A percentile compares a stretch with the other conserved stretches of the same genome.
Evolutionary conservation across 768 basidiomycete species (phyloP).

Genomic region (Tricholoma terreum): DNA sequence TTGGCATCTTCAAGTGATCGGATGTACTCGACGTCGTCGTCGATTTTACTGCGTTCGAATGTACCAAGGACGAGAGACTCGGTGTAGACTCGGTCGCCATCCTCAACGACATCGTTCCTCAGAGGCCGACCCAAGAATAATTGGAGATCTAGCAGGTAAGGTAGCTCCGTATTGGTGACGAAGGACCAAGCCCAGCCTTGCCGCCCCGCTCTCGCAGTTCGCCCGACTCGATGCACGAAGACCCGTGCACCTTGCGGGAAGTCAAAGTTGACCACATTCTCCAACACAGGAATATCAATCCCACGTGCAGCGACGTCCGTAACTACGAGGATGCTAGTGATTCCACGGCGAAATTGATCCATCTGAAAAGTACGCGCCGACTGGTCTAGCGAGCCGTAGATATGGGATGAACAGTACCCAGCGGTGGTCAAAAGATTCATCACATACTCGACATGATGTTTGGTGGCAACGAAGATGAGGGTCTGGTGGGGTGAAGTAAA

Average conservation of each 20-base stretch:
- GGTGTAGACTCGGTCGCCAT: constrained; percentile 62
- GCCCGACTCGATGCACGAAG: constrained; percentile 95
- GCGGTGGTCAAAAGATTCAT: constrained; percentile 70
- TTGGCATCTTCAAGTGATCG: constrained; percentile 61
- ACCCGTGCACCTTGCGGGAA: constrained; percentile 92
- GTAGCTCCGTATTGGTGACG: constrained; percentile 79
- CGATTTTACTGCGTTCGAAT: constrained; percentile 74
- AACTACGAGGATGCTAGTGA: constrained; percentile 84
- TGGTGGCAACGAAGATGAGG: constrained; percentile 92
- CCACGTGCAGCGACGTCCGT: constrained; percentile 98
- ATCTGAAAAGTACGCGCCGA: constrained; percentile 85
- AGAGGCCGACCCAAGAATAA: constrained; percentile 86
- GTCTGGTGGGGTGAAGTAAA: constrained; percentile 81
- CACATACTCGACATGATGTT: constrained; percentile 98
- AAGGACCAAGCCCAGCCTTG: constrained; percentile 98
- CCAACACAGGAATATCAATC: constrained; percentile 94
- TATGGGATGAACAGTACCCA: constrained; percentile 88
- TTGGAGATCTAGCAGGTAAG: constrained; percentile 89
- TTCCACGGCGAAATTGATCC: constrained; percentile 80
- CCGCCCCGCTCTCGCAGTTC: constrained; percentile 93
- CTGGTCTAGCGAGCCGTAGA: constrained; percentile 96
- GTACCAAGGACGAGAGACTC: constrained; percentile 77
- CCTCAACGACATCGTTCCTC: constrained; percentile 44
- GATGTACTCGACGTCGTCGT: constrained; percentile 83
- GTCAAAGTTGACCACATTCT: constrained; percentile 97